These are phyloP conservation scores for Mycena latifolia DNA, from an alignment of 768 basidiomycete genomes.

Conservation along the genomic window DNA sequence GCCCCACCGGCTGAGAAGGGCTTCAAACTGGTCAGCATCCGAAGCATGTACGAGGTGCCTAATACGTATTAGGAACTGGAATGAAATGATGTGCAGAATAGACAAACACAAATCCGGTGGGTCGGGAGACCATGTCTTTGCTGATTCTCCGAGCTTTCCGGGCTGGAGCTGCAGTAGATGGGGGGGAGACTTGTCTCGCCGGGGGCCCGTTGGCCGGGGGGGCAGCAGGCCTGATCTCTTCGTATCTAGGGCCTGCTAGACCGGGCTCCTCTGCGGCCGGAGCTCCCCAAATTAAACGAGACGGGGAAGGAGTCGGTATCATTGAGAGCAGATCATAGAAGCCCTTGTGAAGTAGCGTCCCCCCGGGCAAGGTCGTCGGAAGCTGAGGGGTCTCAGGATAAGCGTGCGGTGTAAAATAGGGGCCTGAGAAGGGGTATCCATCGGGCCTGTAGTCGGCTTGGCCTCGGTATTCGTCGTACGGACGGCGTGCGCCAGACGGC, in stretches of 20 bases:
- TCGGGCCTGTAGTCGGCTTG: conserved; percentile 42
- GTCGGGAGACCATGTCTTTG: conserved; percentile 91
- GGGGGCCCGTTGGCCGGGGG: conserved; percentile 43
- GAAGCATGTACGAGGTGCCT: conserved; percentile 94
- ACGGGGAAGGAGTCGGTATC: conserved; percentile 80
- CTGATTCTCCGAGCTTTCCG: conserved; percentile 77
- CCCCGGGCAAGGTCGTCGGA: conserved; percentile 68
- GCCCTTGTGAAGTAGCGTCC: conserved; percentile 88
- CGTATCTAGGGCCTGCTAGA: conserved; percentile 78
- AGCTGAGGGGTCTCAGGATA: conserved; percentile 54
- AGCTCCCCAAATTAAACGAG: conserved; percentile 71
- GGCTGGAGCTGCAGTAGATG: conserved; percentile 46
- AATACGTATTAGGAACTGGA: conserved; percentile 41
- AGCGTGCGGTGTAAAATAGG: conserved; percentile 51
- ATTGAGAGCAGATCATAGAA: conserved; percentile 89
- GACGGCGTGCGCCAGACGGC: conserved; percentile 36
- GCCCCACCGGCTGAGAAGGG: conserved; percentile 88
- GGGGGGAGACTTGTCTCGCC: conserved; percentile 47
- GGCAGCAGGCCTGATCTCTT: conserved; percentile 57
- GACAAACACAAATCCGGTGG: conserved; percentile 87
- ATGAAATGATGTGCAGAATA: conserved; percentile 32
- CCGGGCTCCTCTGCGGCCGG: conserved; percentile 54
- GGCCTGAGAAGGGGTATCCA: conserved; percentile 56
- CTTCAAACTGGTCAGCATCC: conserved; percentile 90
- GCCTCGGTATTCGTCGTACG: conserved; percentile 30